These are phyloP conservation scores for Pilaira anomala DNA, from an alignment of 192 early-diverging fungal species.

Conservation along the genomic window DNA sequence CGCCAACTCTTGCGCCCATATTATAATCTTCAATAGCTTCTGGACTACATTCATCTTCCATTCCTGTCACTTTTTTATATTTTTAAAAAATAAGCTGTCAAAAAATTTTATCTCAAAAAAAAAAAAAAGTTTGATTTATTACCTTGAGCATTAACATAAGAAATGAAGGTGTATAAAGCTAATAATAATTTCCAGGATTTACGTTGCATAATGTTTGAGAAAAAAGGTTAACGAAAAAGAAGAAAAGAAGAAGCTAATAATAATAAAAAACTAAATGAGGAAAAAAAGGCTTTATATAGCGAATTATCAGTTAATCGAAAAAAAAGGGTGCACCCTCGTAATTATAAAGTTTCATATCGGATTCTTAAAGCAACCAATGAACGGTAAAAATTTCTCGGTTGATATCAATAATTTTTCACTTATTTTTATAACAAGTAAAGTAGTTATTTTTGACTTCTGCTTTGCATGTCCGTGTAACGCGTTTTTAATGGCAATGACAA, in stretches of 20 bases:
- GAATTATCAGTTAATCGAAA: not conserved
- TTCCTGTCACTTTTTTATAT: too few relatives aligned
- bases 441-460: too few relatives aligned
- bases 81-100: too few relatives aligned
- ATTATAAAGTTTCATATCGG: slow-evolving; percentile 12
- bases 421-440: too few relatives aligned
- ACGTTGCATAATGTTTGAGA: not conserved
- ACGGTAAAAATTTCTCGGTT: slow-evolving; percentile 17
- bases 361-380: slow-evolving; percentile 18
- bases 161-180: too few relatives aligned
- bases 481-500: too few relatives aligned
- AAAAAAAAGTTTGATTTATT: too few relatives aligned
- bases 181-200: too few relatives aligned
- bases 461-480: too few relatives aligned
- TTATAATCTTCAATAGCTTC: slow-evolving; percentile 23
- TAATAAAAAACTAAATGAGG: not conserved
- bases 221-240: not conserved
- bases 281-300: not conserved
- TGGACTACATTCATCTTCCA: not conserved
- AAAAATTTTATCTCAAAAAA: too few relatives aligned
- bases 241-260: not conserved
- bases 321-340: not conserved
- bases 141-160: too few relatives aligned
- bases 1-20: slow-evolving; percentile 25
- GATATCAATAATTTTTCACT: not conserved